phyloP scores from a whole-genome alignment of 2,329 filamentous ascomycete genomes.

The Talaromyces sp. region DNA sequence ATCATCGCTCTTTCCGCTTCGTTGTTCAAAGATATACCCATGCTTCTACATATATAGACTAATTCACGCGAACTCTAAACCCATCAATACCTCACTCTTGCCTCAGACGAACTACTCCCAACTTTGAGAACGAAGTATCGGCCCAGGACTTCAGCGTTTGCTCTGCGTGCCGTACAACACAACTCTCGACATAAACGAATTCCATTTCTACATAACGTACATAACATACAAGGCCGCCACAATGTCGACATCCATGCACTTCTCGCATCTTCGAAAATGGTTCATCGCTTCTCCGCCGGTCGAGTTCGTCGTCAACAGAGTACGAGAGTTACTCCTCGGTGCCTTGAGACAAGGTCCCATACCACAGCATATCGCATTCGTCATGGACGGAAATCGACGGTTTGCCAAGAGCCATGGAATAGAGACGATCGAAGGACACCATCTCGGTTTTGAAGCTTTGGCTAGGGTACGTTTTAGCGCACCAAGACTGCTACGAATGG shows the following conservation, averaged over 20 bases:
- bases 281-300: slow-evolving; percentile 82
- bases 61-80: not conserved
- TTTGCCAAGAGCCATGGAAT: slow-evolving; percentile 88
- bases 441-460: slow-evolving; percentile 90
- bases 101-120: not conserved
- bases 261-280: slow-evolving; percentile 66
- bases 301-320: slow-evolving; percentile 76
- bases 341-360: slow-evolving; percentile 86
- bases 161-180: not conserved
- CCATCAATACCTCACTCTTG: not conserved
- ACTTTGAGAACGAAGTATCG: not conserved
- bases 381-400: slow-evolving; percentile 96
- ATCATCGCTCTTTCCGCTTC: not conserved
- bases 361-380: slow-evolving; percentile 94
- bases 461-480: slow-evolving; percentile 65
- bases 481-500: not conserved
- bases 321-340: slow-evolving; percentile 82
- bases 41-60: not conserved
- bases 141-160: not conserved
- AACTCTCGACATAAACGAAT: not conserved
- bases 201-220: not conserved
- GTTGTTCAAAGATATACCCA: not conserved
- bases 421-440: slow-evolving; percentile 94
- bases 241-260: slow-evolving; percentile 53
- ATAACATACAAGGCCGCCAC: too few species aligned